Evolutionary conservation across 495 filamentous ascomycete species (phyloP).

Genomic region (Amphirosellinia nigrospora): DNA sequence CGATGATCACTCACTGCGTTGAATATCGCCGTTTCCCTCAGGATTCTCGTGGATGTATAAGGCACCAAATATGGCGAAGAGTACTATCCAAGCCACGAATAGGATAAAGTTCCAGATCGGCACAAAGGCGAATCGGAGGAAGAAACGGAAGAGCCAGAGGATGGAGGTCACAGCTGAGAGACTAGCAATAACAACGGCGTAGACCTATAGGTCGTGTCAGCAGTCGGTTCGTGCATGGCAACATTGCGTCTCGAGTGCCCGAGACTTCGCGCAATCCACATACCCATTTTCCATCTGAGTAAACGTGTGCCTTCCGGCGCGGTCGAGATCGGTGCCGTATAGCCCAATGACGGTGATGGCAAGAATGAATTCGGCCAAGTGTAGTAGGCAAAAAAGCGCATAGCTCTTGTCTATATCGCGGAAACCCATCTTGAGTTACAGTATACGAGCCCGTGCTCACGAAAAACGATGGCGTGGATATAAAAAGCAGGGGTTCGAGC

Average conservation of each 20-base stretch:
- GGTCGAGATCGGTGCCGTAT: conserved; percentile 73
- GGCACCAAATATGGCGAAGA: conserved; percentile 82
- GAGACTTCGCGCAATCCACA: conserved; percentile 26
- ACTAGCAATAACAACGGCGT: conserved; percentile 68
- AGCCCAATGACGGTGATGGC: conserved; percentile 78
- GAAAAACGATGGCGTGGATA: neutral
- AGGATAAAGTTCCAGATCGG: conserved; percentile 75
- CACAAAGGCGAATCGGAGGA: conserved; percentile 57
- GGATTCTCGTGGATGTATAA: conserved; percentile 75
- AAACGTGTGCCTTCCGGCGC: conserved; percentile 58
- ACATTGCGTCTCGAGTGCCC: neutral
- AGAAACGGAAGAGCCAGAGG: conserved; percentile 65
- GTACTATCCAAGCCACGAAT: conserved; percentile 75
- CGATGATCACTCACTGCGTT: conserved; percentile 50
- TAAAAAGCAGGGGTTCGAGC: neutral
- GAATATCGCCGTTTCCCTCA: conserved; percentile 62
- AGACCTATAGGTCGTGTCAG: conserved; percentile 53
- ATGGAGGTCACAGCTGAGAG: conserved; percentile 67
- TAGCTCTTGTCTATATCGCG: conserved; percentile 45
- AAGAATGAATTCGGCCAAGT: conserved; percentile 75
- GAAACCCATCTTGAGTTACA: conserved; percentile 41
- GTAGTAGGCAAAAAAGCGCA: conserved; percentile 57
- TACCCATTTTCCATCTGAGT: conserved; percentile 72
- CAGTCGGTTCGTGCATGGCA: neutral
- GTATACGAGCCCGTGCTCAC: neutral